phyloP scores from a whole-genome alignment of 306 rosid species.

The Fragaria nilgerrensis region DNA sequence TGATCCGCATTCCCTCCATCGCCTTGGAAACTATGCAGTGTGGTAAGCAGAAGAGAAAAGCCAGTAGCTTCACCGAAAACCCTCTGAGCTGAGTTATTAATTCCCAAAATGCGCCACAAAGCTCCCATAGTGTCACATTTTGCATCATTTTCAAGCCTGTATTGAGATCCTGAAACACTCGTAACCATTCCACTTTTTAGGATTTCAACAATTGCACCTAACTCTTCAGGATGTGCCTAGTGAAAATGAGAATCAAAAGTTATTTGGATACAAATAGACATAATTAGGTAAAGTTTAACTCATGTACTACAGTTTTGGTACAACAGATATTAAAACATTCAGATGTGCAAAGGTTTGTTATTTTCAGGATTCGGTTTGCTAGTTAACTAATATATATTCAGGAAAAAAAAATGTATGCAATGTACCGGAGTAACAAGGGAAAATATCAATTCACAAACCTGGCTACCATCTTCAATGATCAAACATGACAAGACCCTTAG shows the following conservation, averaged over 20 bases:
- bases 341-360: background rate
- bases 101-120: slow-evolving; percentile 85
- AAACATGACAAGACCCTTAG: slow-evolving; percentile 87
- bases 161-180: slow-evolving; percentile 78
- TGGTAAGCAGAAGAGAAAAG: slow-evolving; percentile 93
- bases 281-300: slow-evolving; percentile 12
- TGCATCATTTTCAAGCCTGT: slow-evolving; percentile 77
- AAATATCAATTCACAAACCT: slow-evolving; percentile 51
- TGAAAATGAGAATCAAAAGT: slow-evolving; percentile 24
- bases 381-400: background rate
- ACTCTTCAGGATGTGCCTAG: slow-evolving; percentile 95
- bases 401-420: background rate
- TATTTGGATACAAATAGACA: slow-evolving; percentile 24
- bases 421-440: background rate
- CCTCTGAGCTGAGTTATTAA: slow-evolving; percentile 72
- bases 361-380: background rate
- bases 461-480: slow-evolving; percentile 80
- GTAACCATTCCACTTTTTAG: slow-evolving; percentile 96
- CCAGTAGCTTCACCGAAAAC: slow-evolving; percentile 98
- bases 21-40: slow-evolving; percentile 92
- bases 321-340: slow-evolving; percentile 9
- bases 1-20: slow-evolving; percentile 53
- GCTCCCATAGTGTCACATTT: slow-evolving; percentile 94
- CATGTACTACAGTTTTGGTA: background rate
- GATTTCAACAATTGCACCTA: slow-evolving; percentile 82